These are phyloP conservation scores for Phytophthora sansomeana DNA, from an alignment of 352 stramenopile species.

Conservation along the genomic window DNA sequence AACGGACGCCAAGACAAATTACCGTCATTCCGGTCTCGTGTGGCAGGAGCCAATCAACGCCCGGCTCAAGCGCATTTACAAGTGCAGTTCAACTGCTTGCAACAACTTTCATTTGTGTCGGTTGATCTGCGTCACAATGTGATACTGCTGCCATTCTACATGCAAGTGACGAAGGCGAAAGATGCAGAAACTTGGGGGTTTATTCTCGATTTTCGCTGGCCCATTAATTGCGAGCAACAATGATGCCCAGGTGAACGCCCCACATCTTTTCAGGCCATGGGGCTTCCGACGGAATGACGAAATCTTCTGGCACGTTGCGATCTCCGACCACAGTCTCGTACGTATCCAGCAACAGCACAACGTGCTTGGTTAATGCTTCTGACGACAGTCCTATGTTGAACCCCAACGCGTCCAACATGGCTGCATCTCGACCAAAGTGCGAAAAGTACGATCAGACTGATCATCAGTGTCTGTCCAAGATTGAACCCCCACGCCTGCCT, in stretches of 20 bases:
- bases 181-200: too few species aligned
- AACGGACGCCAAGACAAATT: constrained; percentile 8
- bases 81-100: too few species aligned
- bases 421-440: constrained; percentile 1
- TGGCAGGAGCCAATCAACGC: constrained; percentile 31
- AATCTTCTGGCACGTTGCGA: not conserved
- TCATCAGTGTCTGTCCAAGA: not conserved
- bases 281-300: not conserved
- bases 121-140: too few species aligned
- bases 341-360: not conserved
- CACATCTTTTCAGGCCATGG: constrained; percentile 1
- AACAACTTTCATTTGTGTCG: too few species aligned
- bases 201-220: too few species aligned
- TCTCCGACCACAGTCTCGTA: not conserved
- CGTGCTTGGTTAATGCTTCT: not conserved
- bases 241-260: not conserved
- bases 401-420: not conserved
- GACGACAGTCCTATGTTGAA: not conserved
- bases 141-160: too few species aligned
- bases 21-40: constrained; percentile 41
- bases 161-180: too few species aligned
- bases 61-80: constrained; percentile 13
- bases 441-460: not conserved
- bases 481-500: not conserved
- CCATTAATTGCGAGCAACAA: not conserved